Evolutionary conservation across 2,329 filamentous ascomycete species (phyloP), one percentile per base, ranked within the genome.

Genomic region (Aspergillus tanneri): DNA sequence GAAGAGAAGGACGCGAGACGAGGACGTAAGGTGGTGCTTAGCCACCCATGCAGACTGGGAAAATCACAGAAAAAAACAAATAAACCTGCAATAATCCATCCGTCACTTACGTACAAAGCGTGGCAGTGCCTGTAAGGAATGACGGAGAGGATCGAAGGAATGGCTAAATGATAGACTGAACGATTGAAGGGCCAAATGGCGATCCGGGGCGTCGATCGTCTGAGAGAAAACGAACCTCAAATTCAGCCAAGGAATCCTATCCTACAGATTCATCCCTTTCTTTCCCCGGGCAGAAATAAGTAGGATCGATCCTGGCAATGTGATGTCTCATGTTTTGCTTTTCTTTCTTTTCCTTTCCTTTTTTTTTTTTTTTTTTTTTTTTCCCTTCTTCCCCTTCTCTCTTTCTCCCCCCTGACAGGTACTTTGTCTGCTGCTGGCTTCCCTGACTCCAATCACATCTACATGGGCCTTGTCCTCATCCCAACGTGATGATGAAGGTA

Each of bases 111-210:
- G 32, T 36, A 43, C 49, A 39, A 44, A 27, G 25, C 39, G 50
- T 50, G 50, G 46, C 50, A 49, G 49, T 53, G 50, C 47, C 50
- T 50, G 50, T 53, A 53, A 53, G 50, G 30, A 12, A 34, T 18
- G 14, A n/a, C n/a, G n/a, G n/a, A n/a, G n/a, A n/a, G n/a, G n/a
- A n/a, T n/a, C n/a, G n/a, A n/a, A n/a, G n/a, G n/a, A n/a, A n/a
- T n/a, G n/a, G n/a, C n/a, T n/a, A n/a, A n/a, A n/a, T n/a, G n/a
- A n/a, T n/a, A n/a, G n/a, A n/a, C n/a, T n/a, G n/a, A n/a, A n/a
- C n/a, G n/a, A n/a, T n/a, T n/a, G n/a, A n/a, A n/a, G n/a, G n/a
- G n/a, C n/a, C n/a, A n/a, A n/a, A n/a, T n/a, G n/a, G n/a, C n/a
- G n/a, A 19, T 34, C 30, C 30, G 14, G 30, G 38, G 24, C 32